Percentiles rank a stretch among this genome's conserved stretches.
Conservation (phyloP, 176 grass and related monocot genomes). For the Triticum monococcum region DNA sequence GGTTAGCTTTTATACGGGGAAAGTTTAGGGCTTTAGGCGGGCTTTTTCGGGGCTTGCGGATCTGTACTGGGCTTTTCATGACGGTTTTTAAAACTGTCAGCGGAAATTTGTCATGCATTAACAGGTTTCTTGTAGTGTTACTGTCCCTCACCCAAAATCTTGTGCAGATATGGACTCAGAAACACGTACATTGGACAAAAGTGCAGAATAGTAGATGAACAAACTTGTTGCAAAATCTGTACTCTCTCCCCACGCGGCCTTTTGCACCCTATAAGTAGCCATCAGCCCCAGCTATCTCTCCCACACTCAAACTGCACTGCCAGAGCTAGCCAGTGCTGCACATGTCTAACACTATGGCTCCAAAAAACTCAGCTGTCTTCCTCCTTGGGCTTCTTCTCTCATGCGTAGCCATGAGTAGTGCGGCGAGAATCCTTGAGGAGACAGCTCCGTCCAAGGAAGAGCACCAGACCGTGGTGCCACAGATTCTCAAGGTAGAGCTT, state of each 20-base stretch:
- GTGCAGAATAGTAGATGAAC: neutral
- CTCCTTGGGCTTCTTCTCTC: neutral
- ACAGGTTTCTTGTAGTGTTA: no score
- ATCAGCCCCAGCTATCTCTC: neutral
- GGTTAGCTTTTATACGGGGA: no score
- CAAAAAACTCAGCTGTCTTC: neutral
- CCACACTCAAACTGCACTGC: neutral
- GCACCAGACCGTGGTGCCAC: neutral
- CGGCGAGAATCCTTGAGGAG: neutral
- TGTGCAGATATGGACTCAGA: neutral
- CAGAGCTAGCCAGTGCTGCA: neutral
- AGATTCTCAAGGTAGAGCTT: neutral
- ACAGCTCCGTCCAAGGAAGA: neutral
- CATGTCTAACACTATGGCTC: neutral
- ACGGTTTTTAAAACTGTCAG: no score
- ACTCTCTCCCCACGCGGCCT: neutral
- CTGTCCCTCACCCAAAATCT: neutral
- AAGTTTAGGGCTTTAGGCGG: no score
- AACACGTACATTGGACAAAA: neutral
- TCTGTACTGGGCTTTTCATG: no score
- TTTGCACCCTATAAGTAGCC: neutral
- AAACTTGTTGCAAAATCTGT: neutral
- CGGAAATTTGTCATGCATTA: no score
- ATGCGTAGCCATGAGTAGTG: neutral
- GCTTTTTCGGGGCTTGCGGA: no score